Evolutionary conservation across 2,329 filamentous ascomycete species (phyloP).

Genomic region (Penicillium paneum): DNA sequence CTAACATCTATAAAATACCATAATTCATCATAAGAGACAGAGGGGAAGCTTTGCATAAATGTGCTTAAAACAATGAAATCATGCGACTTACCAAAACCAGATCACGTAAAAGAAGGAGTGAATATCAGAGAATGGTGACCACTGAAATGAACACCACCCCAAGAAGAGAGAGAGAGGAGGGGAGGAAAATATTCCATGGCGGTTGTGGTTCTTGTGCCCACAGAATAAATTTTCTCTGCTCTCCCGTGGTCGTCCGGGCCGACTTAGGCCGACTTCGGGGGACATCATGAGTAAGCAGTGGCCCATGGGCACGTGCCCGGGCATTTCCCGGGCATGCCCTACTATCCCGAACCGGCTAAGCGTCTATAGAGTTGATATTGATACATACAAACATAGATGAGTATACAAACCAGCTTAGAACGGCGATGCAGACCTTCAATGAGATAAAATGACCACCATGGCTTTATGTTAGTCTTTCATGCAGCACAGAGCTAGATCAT

Average conservation of each 20-base stretch:
- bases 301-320: too few relatives aligned
- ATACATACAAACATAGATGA: not conserved
- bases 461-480: slow-evolving; percentile 4
- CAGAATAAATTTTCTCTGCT: slow-evolving; percentile 19
- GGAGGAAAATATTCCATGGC: slow-evolving; percentile 19
- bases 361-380: not conserved
- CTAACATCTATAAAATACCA: slow-evolving; percentile 49
- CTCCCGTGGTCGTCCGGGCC: slow-evolving; percentile 1
- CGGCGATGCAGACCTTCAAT: not conserved
- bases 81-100: slow-evolving; percentile 17
- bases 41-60: not conserved
- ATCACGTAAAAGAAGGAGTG: slow-evolving; percentile 11
- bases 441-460: not conserved
- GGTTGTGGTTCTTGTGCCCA: slow-evolving; percentile 16
- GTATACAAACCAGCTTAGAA: not conserved
- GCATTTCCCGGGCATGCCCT: not conserved
- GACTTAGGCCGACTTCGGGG: slow-evolving; percentile 2
- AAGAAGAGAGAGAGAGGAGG: slow-evolving; percentile 14
- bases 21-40: slow-evolving; percentile 40
- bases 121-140: slow-evolving; percentile 21
- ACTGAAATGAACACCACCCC: slow-evolving; percentile 12
- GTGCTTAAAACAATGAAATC: not conserved
- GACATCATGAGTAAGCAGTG: not conserved
- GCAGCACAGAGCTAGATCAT: not conserved
- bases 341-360: not conserved